phyloP scores from a whole-genome alignment of 371 early-diverging fungal genomes.

The Zopfochytrium polystomum region DNA sequence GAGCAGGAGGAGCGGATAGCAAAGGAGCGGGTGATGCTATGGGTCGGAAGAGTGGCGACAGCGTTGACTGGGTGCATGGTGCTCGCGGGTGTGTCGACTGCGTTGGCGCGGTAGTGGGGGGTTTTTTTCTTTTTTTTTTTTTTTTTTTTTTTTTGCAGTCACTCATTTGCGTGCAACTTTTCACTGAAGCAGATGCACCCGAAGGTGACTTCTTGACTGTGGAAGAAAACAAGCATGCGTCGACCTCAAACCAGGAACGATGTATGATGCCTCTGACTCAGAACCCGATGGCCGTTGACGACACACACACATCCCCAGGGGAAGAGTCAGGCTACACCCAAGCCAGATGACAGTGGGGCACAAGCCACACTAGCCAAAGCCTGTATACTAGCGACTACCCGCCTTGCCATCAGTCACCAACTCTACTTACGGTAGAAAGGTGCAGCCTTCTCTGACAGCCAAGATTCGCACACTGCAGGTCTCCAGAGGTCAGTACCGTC shows the following conservation, averaged over 20 bases:
- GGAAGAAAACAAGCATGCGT: background rate
- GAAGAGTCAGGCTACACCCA: no score
- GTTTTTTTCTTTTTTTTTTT: background rate
- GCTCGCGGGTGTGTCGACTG: constrained; percentile 2
- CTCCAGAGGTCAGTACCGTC: no score
- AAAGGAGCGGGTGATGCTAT: constrained; percentile 3
- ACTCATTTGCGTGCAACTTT: background rate
- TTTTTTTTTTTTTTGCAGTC: constrained; percentile 1
- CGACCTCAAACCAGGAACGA: no score
- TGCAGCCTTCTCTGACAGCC: no score
- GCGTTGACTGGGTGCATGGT: constrained; percentile 1
- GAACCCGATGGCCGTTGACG: background rate
- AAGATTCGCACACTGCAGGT: no score
- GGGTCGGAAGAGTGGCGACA: background rate
- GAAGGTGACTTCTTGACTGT: background rate
- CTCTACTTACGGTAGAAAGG: no score
- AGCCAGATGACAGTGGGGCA: no score
- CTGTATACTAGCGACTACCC: no score
- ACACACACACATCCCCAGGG: background rate
- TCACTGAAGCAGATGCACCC: background rate
- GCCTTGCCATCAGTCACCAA: no score
- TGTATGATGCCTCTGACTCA: no score
- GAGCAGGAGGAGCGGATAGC: background rate
- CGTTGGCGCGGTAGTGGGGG: constrained; percentile 11
- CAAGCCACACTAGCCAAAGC: no score